Base-by-base conservation (phyloP, 768 basidiomycete species). In the Tricholoma furcatifolium region DNA sequence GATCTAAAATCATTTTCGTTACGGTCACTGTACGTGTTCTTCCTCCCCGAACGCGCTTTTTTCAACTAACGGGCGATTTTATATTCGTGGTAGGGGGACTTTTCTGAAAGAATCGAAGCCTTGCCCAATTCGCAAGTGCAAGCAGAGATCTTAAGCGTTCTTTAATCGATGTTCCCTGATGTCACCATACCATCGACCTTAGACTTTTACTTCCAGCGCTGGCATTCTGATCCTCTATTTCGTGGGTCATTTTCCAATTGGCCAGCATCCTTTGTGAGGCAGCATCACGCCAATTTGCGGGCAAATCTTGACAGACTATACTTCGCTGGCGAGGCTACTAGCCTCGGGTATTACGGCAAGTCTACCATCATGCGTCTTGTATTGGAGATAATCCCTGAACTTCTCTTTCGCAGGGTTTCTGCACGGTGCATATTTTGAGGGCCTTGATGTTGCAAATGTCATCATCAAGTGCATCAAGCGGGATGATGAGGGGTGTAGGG, bases 201-300 rank as follows among this genome's bases (percentile, higher is more conserved):
- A 4, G 81, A 75, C 27, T 81, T 88, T 63, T 73, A 74, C 60
- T 77, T 82, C 56, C 74, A 77, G 2, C 66, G 74, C 3, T 88
- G 87, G 87, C 58, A 71, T 42, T 63, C 65, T 11, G 74, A 87
- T 60, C 75, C 78, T 3, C 67, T 77, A 2, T 82, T 74, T 64
- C 74, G 83, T 18, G 83, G 83, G 4, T 81, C 83, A 3, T 88
- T 84, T 58, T 82, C 81, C 18, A 88, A 86, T 54, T 88, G 85
- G 85, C 85, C 84, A 0, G 74, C 87, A 0, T 74, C 81, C 3
- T 85, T 85, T 56, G 65, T 79, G 10, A 74, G 72, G 14, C 68
- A 65, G 8, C 81, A 85, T 47, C 73, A 81, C n/a, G 67, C 76
- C 23, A 84, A 86, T 59, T 59, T 86, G 43, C 73, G 79, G 51